Evolutionary conservation across 75 land plant genomes (phyloP).

Genomic region (Adiantum capillusveneris): DNA sequence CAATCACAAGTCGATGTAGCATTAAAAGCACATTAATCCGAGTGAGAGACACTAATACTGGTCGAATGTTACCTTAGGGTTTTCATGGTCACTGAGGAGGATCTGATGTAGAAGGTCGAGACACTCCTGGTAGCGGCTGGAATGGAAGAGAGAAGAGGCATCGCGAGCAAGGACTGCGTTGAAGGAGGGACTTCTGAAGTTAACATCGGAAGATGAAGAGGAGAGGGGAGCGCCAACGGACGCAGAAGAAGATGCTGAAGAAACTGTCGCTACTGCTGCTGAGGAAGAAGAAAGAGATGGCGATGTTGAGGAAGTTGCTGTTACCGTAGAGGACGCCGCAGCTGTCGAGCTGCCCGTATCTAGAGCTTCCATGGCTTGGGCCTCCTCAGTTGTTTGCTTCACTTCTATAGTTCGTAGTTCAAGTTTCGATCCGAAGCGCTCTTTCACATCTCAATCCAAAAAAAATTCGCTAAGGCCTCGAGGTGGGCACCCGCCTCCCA

Average conservation of each 20-base stretch:
- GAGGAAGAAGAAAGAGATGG: neutral
- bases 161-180: slow-evolving; percentile 61
- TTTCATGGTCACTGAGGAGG: slow-evolving; percentile 52
- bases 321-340: neutral
- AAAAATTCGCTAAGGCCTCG: too few relatives aligned
- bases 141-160: slow-evolving; percentile 58
- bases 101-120: slow-evolving; percentile 61
- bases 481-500: too few relatives aligned
- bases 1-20: too few relatives aligned
- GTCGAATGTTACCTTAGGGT: slow-evolving; percentile 58
- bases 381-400: too few relatives aligned
- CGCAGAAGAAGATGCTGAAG: slow-evolving; percentile 1
- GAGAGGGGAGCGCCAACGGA: neutral
- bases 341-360: slow-evolving; percentile 2
- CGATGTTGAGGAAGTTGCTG: neutral
- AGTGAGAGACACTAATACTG: too few relatives aligned
- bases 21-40: too few relatives aligned
- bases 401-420: too few relatives aligned
- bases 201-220: neutral
- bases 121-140: slow-evolving; percentile 54
- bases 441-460: too few relatives aligned
- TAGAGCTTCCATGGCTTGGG: slow-evolving; percentile 3
- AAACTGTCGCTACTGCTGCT: neutral
- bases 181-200: neutral
- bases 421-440: too few relatives aligned